These are phyloP conservation scores for Fusarium tjaetaba DNA, from an alignment of 2,329 filamentous ascomycete genomes.

Conservation along the genomic window DNA sequence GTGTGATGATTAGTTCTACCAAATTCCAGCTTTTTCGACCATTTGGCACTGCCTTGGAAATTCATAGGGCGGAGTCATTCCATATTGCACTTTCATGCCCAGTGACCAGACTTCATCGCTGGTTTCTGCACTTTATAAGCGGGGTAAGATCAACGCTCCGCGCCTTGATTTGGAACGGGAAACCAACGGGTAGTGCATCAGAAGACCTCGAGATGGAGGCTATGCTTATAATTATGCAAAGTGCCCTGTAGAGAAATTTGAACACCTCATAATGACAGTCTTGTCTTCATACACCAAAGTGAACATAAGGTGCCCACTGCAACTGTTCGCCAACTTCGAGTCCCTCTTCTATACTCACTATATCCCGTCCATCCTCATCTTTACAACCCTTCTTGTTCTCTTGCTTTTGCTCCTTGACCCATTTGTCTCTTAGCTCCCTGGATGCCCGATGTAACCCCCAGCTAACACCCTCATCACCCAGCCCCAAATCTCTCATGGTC, in stretches of 20 bases:
- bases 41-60: neutral
- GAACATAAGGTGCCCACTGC: neutral
- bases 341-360: neutral
- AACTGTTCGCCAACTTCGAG: neutral
- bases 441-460: fast-evolving
- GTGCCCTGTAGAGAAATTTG: neutral
- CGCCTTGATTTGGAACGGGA: neutral
- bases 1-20: too few species aligned
- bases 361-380: neutral
- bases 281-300: neutral
- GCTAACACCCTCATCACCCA: fast-evolving
- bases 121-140: neutral
- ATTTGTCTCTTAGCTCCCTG: neutral
- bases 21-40: neutral
- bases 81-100: neutral
- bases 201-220: fast-evolving
- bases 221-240: neutral
- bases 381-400: too few species aligned
- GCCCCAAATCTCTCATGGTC: fast-evolving
- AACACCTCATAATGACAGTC: neutral
- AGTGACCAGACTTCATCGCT: neutral
- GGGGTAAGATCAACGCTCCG: neutral
- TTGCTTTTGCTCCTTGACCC: too few species aligned
- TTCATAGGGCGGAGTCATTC: fast-evolving
- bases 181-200: neutral